phyloP scores from a whole-genome alignment of 495 filamentous ascomycete species.

The Penicillium alfredii region DNA sequence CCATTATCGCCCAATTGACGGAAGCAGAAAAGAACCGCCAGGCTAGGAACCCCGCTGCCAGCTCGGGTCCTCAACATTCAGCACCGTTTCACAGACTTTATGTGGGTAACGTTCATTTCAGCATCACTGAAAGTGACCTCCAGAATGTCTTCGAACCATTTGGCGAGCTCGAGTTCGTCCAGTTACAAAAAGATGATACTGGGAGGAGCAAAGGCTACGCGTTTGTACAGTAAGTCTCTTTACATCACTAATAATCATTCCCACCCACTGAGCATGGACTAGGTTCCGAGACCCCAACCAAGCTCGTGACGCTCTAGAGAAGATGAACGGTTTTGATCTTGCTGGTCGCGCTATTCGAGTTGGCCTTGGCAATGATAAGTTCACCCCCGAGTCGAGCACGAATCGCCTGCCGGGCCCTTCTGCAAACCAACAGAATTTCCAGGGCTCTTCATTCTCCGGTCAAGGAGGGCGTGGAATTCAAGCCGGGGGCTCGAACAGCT shows the following conservation, averaged over 20 bases:
- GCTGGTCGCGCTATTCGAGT: conserved; percentile 96
- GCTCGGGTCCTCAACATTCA: conserved; percentile 58
- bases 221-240: conserved; percentile 86
- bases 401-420: conserved; percentile 78
- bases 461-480: conserved; percentile 83
- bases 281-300: conserved; percentile 91
- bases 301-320: conserved; percentile 89
- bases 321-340: conserved; percentile 99
- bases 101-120: conserved; percentile 99
- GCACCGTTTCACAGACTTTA: conserved; percentile 98
- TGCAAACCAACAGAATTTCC: conserved; percentile 69
- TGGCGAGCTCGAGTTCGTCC: conserved; percentile 95
- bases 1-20: conserved; percentile 95
- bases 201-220: conserved; percentile 93
- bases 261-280: conserved; percentile 8
- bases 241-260: conserved; percentile 2
- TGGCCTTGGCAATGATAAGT: conserved; percentile 99
- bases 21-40: conserved; percentile 99
- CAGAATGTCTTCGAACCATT: conserved; percentile 98
- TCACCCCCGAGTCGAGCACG: conserved; percentile 93
- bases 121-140: conserved; percentile 93
- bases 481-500: conserved; percentile 71
- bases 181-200: conserved; percentile 90
- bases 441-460: conserved; percentile 93
- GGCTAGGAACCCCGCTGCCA: conserved; percentile 73